Evolutionary conservation across 1,139 yeast species (phyloP).

Genomic region (Zhuliangozyma blackwelliae): DNA sequence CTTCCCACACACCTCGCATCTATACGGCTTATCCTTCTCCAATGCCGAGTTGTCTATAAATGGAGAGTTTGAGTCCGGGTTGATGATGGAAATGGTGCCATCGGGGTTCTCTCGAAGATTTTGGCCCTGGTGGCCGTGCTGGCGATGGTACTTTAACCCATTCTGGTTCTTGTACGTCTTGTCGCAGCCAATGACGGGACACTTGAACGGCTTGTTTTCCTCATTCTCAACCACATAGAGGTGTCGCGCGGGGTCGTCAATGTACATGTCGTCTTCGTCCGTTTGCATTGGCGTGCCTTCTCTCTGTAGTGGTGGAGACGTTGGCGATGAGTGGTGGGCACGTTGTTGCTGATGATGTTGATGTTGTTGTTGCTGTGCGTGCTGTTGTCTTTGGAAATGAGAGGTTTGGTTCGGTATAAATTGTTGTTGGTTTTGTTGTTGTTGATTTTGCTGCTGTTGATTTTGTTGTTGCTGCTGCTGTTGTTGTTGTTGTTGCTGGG

Average conservation of each 20-base stretch:
- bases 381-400: conserved; percentile 11
- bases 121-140: conserved; percentile 97
- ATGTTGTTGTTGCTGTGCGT: conserved; percentile 10
- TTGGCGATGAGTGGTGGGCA: conserved; percentile 14
- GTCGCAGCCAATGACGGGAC: conserved; percentile 98
- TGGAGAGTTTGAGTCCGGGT: conserved; percentile 88
- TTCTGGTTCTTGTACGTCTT: conserved; percentile 96
- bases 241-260: conserved; percentile 92
- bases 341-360: conserved; percentile 14
- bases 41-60: conserved; percentile 89
- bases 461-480: conserved; percentile 13
- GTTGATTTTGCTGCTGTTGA: conserved; percentile 13
- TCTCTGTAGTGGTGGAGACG: not conserved
- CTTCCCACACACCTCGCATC: conserved; percentile 98
- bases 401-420: conserved; percentile 13
- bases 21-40: conserved; percentile 96
- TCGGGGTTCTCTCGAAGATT: conserved; percentile 86
- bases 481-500: conserved; percentile 14
- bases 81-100: conserved; percentile 88
- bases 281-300: conserved; percentile 27
- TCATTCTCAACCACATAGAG: conserved; percentile 87
- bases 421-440: conserved; percentile 12
- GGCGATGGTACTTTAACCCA: conserved; percentile 90
- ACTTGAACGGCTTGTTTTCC: conserved; percentile 91
- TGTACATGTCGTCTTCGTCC: conserved; percentile 56